Base-by-base conservation (phyloP, 2,329 filamentous ascomycete species). In the Trichoderma simmonsii region DNA sequence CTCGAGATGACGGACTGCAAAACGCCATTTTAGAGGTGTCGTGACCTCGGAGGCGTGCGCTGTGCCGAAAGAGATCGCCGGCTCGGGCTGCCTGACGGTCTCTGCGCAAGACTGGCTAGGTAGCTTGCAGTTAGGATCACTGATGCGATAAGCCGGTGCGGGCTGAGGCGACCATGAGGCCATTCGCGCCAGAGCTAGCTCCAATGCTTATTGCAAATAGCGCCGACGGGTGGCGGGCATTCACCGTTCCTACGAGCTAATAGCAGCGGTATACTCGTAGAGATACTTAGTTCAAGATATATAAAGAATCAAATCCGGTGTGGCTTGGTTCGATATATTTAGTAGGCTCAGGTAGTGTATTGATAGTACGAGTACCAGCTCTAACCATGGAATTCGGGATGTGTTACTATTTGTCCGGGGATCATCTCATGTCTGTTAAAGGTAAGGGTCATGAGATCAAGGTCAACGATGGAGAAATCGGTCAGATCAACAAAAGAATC, bases 61-160 rank as follows among this genome's bases (percentile, higher is more conserved):
- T 28, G 36, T 61, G 62, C 54, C 70, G 56, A 28, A 54, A 9
- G 34, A 61, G 62, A 67, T 67, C 70, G 54, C 65, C 65, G 36
- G 54, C 65, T 60, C 18, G 63, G 56, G 39, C 34, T 67, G 32
- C 64, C 30, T 36, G 36, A 57, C n/a, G 64, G 48, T 18, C 64
- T 67, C 48, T 67, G 32, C 51, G 51, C 64, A 12, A 51, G n/a
- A 8, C 28, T n/a, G 51, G 24, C 64, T 67, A 67, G 64, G 64
- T 67, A 39, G 48, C 64, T 67, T 67, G 64, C 51, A 67, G 64
- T 67, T 67, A 67, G 64, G 9, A 60, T n/a, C 56, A 34, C 30
- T 60, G 51, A n/a, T 39, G 64, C 18, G 64, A 67, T 67, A 67
- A 67, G 64, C 64, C 51, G 51, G 32, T 57, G 64, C 64, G 64